Evolutionary conservation across 371 early-diverging fungal genomes (phyloP), one percentile per base, ranked within the genome.

Genomic region (Actinomortierella wolfii): DNA sequence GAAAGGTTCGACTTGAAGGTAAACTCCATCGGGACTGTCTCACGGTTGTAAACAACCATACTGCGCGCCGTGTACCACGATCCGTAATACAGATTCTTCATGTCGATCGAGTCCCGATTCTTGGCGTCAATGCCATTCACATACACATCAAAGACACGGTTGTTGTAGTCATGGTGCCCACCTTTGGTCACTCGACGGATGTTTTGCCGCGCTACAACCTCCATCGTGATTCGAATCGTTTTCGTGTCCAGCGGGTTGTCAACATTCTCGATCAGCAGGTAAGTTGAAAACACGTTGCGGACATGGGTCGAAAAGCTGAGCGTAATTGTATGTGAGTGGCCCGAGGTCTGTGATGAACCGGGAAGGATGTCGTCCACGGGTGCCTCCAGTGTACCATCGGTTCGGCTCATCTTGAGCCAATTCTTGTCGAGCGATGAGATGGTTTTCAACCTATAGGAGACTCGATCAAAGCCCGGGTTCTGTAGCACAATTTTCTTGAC

Each of bases 191-290:
- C 62, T 15, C 84, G 78, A 46, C 78, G 57, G 29, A 88, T 46
- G 64, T 87, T 87, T 68, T 87, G 89, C 39, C 83, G 73, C 14
- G 87, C 88, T 40, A 91, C 91, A 6, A 91, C 86, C 55, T 80
- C 92, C 84, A 87, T 82, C 7, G 77, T 76, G 11, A 88, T 75
- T 7, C 87, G 82, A 14, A 91, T 77, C 23, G 84, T 84, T 58
- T 88, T 89, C 9, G 82, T 86, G 60, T 91, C 90, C 2, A 74
- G 59, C 3, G 83, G 84, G 61, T 90, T 90, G 51, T 86, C 83
- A 21, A 89, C 51, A 65, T 91, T 91, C 51, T 88, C 84, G 28
- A 91, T 63, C 41, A 88, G 61, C 24, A 90, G 59, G 60, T 91
- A 91, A 6, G 90, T 86, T 3, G 83, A 79, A 54, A 78, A 89